phyloP scores from a whole-genome alignment of 192 early-diverging fungal genomes.

The Geranomyces michiganensis region DNA sequence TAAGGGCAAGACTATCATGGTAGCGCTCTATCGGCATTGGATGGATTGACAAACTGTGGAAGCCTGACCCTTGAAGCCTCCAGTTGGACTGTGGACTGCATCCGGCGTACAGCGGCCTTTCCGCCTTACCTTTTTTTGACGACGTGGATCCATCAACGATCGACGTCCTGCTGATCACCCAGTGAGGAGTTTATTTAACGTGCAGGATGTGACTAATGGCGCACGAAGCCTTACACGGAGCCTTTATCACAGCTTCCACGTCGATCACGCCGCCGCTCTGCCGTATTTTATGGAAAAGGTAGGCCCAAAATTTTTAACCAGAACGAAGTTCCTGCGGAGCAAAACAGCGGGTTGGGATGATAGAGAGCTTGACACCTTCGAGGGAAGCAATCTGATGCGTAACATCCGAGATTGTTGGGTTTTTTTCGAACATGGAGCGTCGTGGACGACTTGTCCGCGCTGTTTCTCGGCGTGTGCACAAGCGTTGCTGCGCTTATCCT shows the following conservation, averaged over 20 bases:
- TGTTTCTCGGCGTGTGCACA: too few relatives aligned
- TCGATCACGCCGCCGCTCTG: slow-evolving; percentile 94
- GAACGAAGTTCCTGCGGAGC: not conserved
- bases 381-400: too few relatives aligned
- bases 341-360: not conserved
- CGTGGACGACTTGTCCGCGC: too few relatives aligned
- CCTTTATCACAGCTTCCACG: slow-evolving; percentile 75
- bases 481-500: too few relatives aligned
- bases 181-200: slow-evolving; percentile 55
- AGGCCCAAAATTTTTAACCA: not conserved
- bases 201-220: not conserved
- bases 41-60: too few relatives aligned
- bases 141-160: slow-evolving; percentile 86
- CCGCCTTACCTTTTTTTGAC: slow-evolving; percentile 94
- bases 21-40: not conserved
- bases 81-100: slow-evolving; percentile 96
- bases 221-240: not conserved
- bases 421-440: too few relatives aligned
- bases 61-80: not conserved
- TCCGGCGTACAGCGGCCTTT: slow-evolving; percentile 88
- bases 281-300: slow-evolving; percentile 97
- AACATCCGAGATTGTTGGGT: too few relatives aligned
- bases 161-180: slow-evolving; percentile 91
- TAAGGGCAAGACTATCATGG: slow-evolving; percentile 95
- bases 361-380: too few relatives aligned